Percentiles rank a stretch among this genome's conserved stretches.
Conservation (phyloP, 768 basidiomycete genomes). For the Russula dissimulans region DNA sequence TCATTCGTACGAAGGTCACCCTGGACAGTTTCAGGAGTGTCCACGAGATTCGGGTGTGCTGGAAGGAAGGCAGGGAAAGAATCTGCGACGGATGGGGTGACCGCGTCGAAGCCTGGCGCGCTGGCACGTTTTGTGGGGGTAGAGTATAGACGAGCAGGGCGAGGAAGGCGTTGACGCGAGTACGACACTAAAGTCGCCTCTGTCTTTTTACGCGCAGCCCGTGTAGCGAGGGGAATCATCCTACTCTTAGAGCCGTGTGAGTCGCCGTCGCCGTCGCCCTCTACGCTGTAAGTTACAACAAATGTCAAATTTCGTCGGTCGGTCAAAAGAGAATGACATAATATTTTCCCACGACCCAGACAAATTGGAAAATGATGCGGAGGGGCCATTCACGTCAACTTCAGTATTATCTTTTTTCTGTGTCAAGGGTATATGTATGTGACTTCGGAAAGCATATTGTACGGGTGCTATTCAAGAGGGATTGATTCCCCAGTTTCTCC, state of each 20-base stretch:
- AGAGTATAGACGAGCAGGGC: conserved; percentile 63
- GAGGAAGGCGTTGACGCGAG: conserved; percentile 56
- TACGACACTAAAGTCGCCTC: conserved; percentile 44
- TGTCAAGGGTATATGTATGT: no score
- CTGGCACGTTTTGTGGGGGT: conserved; percentile 47
- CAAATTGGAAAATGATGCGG: no score
- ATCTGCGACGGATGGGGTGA: conserved; percentile 29
- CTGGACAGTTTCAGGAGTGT: neutral
- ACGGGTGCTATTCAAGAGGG: no score
- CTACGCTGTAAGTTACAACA: neutral
- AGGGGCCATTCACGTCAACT: no score
- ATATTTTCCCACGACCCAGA: conserved; percentile 1
- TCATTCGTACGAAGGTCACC: conserved; percentile 24
- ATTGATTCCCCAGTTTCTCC: no score
- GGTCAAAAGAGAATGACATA: neutral
- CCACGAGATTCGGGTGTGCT: conserved; percentile 19
- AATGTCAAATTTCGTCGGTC: neutral
- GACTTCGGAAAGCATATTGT: no score
- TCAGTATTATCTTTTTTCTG: no score
- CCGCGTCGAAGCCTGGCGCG: conserved; percentile 42
- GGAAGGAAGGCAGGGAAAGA: conserved; percentile 35
- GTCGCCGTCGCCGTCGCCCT: neutral
- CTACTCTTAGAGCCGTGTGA: no score
- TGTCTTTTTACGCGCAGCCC: conserved; percentile 21
- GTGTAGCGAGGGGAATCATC: conserved; percentile 28